These are phyloP conservation scores for Neoboletus subvelutipes DNA, from an alignment of 768 basidiomycete species.

Conservation along the genomic window DNA sequence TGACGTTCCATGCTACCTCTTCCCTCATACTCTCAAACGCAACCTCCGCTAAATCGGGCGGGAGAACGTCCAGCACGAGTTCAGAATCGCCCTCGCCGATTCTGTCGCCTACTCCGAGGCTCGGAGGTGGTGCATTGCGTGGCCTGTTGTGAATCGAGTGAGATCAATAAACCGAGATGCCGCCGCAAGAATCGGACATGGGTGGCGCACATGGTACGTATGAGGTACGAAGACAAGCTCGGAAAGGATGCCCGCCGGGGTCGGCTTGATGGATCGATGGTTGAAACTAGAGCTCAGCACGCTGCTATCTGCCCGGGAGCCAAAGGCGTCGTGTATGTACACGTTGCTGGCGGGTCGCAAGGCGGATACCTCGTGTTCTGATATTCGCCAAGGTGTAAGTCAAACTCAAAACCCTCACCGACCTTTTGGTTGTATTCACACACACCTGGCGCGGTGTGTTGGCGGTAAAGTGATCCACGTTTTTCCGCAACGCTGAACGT, in stretches of 20 bases:
- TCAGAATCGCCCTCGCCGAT: constrained; percentile 71
- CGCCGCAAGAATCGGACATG: not conserved
- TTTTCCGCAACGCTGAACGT: not conserved
- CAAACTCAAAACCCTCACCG: constrained; percentile 3
- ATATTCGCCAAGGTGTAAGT: constrained; percentile 1
- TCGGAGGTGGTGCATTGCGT: constrained; percentile 21
- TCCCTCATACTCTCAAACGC: constrained; percentile 58
- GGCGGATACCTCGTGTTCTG: constrained; percentile 20
- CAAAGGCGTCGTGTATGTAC: not conserved
- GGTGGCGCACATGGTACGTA: constrained; percentile 20
- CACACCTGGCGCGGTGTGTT: constrained; percentile 1
- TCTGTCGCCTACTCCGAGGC: constrained; percentile 35
- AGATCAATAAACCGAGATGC: constrained; percentile 5
- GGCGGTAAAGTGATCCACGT: constrained; percentile 5
- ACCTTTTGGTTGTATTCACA: not conserved
- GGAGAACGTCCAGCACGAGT: constrained; percentile 58
- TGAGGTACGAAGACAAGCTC: not conserved
- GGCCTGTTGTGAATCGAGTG: constrained; percentile 17
- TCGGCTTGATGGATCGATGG: not conserved
- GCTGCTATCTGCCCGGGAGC: constrained; percentile 1
- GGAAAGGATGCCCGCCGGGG: not conserved
- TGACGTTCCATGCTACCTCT: constrained; percentile 72
- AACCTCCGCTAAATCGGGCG: constrained; percentile 49
- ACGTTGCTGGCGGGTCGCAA: constrained; percentile 5
- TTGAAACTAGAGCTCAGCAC: constrained; percentile 3